Conservation (phyloP, 2,329 filamentous ascomycete species). For the Xylariaceae sp. region DNA sequence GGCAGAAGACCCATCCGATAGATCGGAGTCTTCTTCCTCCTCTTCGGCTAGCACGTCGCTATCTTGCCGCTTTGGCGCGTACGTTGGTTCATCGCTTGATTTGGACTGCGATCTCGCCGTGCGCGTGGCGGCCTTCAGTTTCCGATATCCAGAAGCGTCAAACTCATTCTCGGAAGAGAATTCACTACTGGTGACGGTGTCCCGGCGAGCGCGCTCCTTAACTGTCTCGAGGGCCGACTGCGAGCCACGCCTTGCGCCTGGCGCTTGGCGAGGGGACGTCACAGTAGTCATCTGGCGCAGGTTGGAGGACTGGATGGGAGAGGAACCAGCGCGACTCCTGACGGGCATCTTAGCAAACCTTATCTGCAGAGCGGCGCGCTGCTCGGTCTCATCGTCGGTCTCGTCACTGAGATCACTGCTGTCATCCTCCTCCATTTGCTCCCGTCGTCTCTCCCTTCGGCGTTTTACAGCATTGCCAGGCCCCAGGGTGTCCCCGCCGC, state of each 20-base stretch:
- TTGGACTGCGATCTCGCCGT: conserved; percentile 51
- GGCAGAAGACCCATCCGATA: conserved; percentile 61
- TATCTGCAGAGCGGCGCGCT: conserved; percentile 79
- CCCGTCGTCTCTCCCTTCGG: conserved; percentile 58
- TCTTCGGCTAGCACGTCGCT: conserved; percentile 56
- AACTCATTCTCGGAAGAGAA: conserved; percentile 81
- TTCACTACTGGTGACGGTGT: conserved; percentile 79
- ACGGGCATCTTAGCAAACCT: conserved; percentile 96
- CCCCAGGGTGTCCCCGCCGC: conserved; percentile 65
- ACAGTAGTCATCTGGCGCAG: conserved; percentile 52
- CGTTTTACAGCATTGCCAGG: conserved; percentile 66
- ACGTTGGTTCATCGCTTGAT: conserved; percentile 47
- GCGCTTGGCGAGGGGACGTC: conserved; percentile 47
- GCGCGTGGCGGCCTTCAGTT: conserved; percentile 56
- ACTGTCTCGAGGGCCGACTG: conserved; percentile 68
- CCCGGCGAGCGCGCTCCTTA: conserved; percentile 66
- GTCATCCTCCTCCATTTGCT: conserved; percentile 80
- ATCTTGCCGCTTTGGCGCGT: conserved; percentile 44
- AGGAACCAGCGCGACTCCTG: conserved; percentile 80
- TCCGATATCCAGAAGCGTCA: conserved; percentile 63
- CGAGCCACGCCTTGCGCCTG: conserved; percentile 59
- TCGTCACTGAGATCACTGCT: conserved; percentile 84
- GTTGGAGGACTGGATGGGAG: conserved; percentile 70
- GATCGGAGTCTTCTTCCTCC: conserved; percentile 56
- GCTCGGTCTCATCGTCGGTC: conserved; percentile 74